Conservation (phyloP, 1,139 yeast genomes). For the Nakaseomyces sp. region DNA sequence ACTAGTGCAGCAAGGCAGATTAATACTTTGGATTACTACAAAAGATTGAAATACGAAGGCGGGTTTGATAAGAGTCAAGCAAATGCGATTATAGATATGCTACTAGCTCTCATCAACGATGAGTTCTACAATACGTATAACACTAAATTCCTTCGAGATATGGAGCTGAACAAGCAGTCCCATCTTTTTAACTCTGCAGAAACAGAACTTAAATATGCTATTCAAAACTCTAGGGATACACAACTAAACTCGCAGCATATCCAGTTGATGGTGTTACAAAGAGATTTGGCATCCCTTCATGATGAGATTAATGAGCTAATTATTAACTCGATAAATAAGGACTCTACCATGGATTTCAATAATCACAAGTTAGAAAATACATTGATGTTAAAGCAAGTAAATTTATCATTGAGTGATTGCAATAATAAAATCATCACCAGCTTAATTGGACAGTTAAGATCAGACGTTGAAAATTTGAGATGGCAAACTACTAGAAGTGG, state of each 20-base stretch:
- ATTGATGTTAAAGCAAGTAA: slow-evolving; percentile 59
- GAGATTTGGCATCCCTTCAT: slow-evolving; percentile 60
- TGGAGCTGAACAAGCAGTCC: slow-evolving; percentile 75
- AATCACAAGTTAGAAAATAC: slow-evolving; percentile 85
- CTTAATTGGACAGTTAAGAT: slow-evolving; percentile 69
- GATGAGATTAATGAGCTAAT: slow-evolving; percentile 73
- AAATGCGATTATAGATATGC: slow-evolving; percentile 42
- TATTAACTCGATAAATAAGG: slow-evolving; percentile 53
- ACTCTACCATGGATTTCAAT: slow-evolving; percentile 73
- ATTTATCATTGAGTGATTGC: slow-evolving; percentile 70
- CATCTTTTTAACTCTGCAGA: slow-evolving; percentile 90
- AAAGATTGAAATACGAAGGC: slow-evolving; percentile 16
- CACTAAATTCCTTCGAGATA: slow-evolving; percentile 51
- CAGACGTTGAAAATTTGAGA: slow-evolving; percentile 78
- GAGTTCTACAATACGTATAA: slow-evolving; percentile 49
- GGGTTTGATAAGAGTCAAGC: slow-evolving; percentile 35
- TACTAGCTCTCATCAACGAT: slow-evolving; percentile 43
- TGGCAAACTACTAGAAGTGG: slow-evolving; percentile 95
- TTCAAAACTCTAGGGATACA: slow-evolving; percentile 61
- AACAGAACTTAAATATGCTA: slow-evolving; percentile 74
- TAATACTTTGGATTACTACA: slow-evolving; percentile 29
- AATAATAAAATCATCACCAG: slow-evolving; percentile 81
- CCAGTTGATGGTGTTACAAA: slow-evolving; percentile 53
- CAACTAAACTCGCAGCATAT: slow-evolving; percentile 64
- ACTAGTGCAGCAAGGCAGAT: slow-evolving; percentile 22